These are phyloP conservation scores for Spirogloea muscicola DNA, from an alignment of 139 green algal genomes.

Conservation along the genomic window DNA sequence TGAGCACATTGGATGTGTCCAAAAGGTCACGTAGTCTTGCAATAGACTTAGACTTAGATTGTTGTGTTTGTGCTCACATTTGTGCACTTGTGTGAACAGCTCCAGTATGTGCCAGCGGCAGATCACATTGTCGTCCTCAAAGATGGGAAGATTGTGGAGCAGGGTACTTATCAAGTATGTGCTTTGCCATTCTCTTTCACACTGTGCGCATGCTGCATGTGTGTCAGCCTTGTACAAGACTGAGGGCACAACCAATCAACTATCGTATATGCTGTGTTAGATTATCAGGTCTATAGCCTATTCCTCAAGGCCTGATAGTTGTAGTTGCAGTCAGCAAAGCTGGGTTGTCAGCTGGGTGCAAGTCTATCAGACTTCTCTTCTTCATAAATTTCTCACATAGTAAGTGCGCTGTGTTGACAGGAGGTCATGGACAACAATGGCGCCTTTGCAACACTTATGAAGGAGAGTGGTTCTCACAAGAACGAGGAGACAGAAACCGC, in stretches of 20 bases:
- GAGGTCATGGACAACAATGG: no score
- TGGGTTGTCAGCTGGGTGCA: no score
- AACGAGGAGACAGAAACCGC: slow-evolving; percentile 34
- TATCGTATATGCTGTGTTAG: no score
- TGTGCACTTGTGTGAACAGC: slow-evolving; percentile 9
- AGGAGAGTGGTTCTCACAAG: slow-evolving; percentile 49
- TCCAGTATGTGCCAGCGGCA: slow-evolving; percentile 79
- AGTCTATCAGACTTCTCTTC: no score
- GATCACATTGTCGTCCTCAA: slow-evolving; percentile 83
- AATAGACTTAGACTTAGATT: background rate
- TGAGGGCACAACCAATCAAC: no score
- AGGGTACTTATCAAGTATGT: slow-evolving; percentile 46
- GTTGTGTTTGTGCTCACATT: background rate
- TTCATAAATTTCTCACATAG: no score
- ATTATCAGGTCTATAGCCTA: no score
- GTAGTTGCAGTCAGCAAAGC: no score
- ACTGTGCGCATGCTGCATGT: no score
- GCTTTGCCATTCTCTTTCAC: background rate
- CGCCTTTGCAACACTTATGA: slow-evolving; percentile 40
- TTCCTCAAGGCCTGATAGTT: no score
- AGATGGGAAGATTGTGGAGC: slow-evolving; percentile 65
- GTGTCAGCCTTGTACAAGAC: no score
- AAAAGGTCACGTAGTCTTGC: background rate
- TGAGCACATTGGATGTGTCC: background rate
- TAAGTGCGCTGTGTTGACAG: no score